These are phyloP conservation scores for Diutina siamensis DNA, from an alignment of 1,139 yeast species.

Conservation along the genomic window DNA sequence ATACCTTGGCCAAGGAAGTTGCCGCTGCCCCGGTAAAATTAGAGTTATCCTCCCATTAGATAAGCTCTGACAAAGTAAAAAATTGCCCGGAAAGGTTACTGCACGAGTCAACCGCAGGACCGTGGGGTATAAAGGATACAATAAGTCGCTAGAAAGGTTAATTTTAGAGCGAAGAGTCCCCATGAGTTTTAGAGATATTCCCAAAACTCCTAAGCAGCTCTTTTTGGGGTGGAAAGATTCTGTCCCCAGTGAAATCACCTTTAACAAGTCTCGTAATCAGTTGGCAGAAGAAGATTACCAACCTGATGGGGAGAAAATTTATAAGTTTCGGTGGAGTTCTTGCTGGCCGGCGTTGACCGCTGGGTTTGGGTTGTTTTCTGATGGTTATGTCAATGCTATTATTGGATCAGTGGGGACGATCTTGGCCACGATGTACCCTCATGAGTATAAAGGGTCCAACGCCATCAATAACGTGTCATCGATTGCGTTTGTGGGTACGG, in stretches of 20 bases:
- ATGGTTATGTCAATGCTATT: conserved; percentile 81
- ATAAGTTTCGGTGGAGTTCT: background rate
- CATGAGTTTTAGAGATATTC: conserved; percentile 44
- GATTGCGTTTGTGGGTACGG: conserved; percentile 88
- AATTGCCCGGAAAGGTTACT: too few species aligned
- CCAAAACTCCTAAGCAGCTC: conserved; percentile 27
- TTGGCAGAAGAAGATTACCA: conserved; percentile 7
- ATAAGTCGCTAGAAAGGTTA: too few species aligned
- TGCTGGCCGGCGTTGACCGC: conserved; percentile 75
- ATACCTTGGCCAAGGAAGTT: too few species aligned
- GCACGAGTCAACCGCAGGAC: too few species aligned
- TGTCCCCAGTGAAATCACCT: conserved; percentile 25
- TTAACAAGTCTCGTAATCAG: conserved; percentile 13
- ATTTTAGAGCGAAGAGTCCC: too few species aligned
- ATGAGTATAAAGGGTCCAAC: conserved; percentile 43
- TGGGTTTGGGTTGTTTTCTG: conserved; percentile 87
- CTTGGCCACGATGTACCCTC: conserved; percentile 52
- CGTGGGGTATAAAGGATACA: too few species aligned
- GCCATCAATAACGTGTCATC: conserved; percentile 75
- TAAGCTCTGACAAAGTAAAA: too few species aligned
- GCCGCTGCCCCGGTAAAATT: too few species aligned
- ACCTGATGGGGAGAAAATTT: conserved; percentile 8
- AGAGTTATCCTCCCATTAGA: too few species aligned
- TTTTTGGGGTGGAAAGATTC: conserved; percentile 28
- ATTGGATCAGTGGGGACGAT: conserved; percentile 69